Percentiles rank a stretch among this genome's conserved stretches.
Evolutionary conservation across 2,329 filamentous ascomycete species (phyloP).

Genomic region (Colletotrichum sp.): DNA sequence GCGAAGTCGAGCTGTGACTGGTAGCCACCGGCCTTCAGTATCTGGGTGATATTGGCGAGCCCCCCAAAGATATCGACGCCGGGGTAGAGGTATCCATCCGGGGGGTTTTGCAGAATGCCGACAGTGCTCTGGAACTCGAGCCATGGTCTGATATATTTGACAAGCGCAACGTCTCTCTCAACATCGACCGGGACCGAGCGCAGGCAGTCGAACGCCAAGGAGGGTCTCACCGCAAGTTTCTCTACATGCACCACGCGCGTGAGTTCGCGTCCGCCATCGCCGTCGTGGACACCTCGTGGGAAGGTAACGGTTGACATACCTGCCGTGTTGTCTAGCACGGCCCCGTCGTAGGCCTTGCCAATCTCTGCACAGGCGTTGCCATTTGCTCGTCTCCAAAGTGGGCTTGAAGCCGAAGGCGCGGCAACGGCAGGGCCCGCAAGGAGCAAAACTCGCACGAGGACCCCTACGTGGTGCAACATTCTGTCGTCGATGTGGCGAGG

Average conservation of each 20-base stretch:
- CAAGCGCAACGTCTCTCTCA: slow-evolving; percentile 12
- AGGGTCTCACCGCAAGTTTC: slow-evolving; percentile 17
- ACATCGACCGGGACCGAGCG: slow-evolving; percentile 21
- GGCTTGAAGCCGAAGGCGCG: not conserved
- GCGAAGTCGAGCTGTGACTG: slow-evolving; percentile 22
- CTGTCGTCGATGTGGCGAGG: no score
- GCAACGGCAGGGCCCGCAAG: not conserved
- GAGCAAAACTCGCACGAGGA: not conserved
- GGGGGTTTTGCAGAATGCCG: slow-evolving; percentile 21
- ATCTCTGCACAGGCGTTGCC: slow-evolving; percentile 1
- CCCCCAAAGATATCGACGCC: slow-evolving; percentile 26
- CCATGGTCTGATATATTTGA: slow-evolving; percentile 23
- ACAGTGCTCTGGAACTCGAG: slow-evolving; percentile 26
- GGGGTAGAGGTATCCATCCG: slow-evolving; percentile 24
- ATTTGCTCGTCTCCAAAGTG: not conserved
- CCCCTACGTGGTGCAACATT: not conserved
- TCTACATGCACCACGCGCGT: not conserved
- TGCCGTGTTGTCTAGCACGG: not conserved
- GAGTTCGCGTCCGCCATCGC: no score
- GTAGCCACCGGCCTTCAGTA: slow-evolving; percentile 17
- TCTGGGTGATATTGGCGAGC: slow-evolving; percentile 20
- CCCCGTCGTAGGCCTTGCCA: not conserved
- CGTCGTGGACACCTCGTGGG: no score
- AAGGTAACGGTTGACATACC: not conserved
- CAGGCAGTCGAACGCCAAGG: slow-evolving; percentile 22